phyloP scores from a whole-genome alignment of 179 eudicot species.

The Heliamphora pulchella region DNA sequence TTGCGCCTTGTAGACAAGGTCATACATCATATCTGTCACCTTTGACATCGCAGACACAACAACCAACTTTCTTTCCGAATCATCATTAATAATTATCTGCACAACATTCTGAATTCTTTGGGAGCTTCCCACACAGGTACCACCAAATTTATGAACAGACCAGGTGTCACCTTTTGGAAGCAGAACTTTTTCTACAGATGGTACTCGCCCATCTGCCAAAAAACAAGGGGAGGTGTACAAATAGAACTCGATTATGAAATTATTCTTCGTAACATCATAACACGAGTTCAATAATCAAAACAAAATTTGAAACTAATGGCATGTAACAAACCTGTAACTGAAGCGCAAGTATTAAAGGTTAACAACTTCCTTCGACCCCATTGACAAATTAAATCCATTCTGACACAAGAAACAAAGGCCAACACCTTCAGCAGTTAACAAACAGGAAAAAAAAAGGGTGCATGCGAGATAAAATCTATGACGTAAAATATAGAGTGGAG shows the following conservation, averaged over 20 bases:
- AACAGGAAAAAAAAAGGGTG: background rate
- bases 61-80: constrained; percentile 77
- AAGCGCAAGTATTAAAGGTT: constrained; percentile 28
- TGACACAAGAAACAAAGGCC: constrained; percentile 24
- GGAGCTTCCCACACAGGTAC: constrained; percentile 92
- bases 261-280: background rate
- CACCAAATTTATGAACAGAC: constrained; percentile 99
- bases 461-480: background rate
- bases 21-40: constrained; percentile 99
- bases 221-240: background rate
- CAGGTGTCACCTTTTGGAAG: constrained; percentile 82
- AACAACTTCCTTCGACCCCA: constrained; percentile 26
- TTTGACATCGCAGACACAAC: constrained; percentile 99
- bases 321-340: constrained; percentile 42
- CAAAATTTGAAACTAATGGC: background rate
- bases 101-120: constrained; percentile 83
- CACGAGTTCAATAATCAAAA: background rate
- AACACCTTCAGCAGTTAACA: background rate
- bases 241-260: background rate
- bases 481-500: background rate
- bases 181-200: constrained; percentile 22
- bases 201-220: constrained; percentile 31
- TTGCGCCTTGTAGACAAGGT: constrained; percentile 68
- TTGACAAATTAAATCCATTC: constrained; percentile 33
- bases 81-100: constrained; percentile 60